These are phyloP conservation scores for Fusarium sp. DNA, from an alignment of 2,329 filamentous ascomycete genomes.

Conservation along the genomic window DNA sequence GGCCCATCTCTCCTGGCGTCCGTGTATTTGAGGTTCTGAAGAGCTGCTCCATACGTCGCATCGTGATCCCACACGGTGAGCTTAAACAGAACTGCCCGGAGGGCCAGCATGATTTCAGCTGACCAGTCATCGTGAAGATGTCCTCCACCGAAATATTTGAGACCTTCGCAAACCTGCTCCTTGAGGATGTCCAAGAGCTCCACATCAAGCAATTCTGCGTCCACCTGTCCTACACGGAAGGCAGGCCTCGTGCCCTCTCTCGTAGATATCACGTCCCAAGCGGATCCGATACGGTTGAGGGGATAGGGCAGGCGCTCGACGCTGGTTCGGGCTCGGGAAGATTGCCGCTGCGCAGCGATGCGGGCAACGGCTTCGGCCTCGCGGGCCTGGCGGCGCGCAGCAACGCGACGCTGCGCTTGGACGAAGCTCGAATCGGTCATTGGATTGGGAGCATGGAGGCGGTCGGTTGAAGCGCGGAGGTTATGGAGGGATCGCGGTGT, in stretches of 20 bases:
- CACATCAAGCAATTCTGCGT: conserved; percentile 94
- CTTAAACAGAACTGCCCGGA: conserved; percentile 91
- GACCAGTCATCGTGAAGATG: conserved; percentile 89
- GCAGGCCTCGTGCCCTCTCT: conserved; percentile 86
- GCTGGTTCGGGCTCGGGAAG: conserved; percentile 68
- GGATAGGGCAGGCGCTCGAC: conserved; percentile 74
- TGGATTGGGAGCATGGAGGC: conserved; percentile 52
- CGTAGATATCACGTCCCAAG: conserved; percentile 81
- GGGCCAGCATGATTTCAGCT: conserved; percentile 83
- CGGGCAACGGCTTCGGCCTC: conserved; percentile 76
- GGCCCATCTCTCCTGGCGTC: conserved; percentile 80
- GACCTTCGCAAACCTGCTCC: conserved; percentile 86
- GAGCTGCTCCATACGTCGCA: conserved; percentile 91
- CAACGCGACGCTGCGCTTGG: conserved; percentile 89
- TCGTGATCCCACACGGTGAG: conserved; percentile 97
- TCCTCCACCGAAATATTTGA: conserved; percentile 86
- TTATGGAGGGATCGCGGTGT: conserved; percentile 1
- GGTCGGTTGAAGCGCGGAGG: conserved; percentile 7
- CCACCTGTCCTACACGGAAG: conserved; percentile 95
- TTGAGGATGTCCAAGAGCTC: conserved; percentile 90
- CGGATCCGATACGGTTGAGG: conserved; percentile 70
- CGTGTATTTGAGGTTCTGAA: conserved; percentile 92
- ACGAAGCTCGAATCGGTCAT: conserved; percentile 80
- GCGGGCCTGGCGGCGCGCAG: conserved; percentile 83
- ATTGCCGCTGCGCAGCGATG: conserved; percentile 65